Evolutionary conservation across 108 stramenopile species (phyloP).

Genomic region (Stephanodiscus triporus): DNA sequence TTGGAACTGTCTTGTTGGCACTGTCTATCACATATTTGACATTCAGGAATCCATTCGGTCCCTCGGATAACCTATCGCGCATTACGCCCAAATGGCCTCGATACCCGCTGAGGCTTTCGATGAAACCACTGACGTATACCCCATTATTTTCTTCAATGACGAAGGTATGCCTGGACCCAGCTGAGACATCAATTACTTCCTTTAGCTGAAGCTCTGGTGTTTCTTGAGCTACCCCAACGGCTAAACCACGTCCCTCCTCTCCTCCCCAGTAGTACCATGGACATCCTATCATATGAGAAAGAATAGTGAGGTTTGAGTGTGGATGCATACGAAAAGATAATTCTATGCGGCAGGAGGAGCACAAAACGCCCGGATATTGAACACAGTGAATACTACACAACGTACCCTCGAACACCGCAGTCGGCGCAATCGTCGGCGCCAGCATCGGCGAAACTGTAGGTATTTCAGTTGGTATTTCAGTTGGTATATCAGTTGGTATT

Average conservation of each 20-base stretch:
- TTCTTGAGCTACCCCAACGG: constrained; percentile 2
- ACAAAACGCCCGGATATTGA: not conserved
- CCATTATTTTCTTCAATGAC: constrained; percentile 3
- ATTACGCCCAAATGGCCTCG: constrained; percentile 16
- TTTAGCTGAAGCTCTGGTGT: not conserved
- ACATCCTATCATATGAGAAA: constrained; percentile 8
- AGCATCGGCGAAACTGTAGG: not conserved
- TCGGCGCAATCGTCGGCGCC: not conserved
- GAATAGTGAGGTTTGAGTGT: not conserved
- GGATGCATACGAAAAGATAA: not conserved
- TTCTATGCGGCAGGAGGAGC: not conserved
- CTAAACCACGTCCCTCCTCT: constrained; percentile 17
- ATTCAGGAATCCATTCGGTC: constrained; percentile 10
- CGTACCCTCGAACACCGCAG: not conserved
- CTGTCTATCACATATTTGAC: constrained; percentile 7
- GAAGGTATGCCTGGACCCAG: constrained; percentile 28
- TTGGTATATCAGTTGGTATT: not conserved
- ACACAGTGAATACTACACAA: no score
- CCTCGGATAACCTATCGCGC: constrained; percentile 3
- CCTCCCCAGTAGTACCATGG: constrained; percentile 34
- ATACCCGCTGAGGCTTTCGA: constrained; percentile 16
- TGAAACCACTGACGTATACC: constrained; percentile 19
- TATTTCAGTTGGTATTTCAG: not conserved
- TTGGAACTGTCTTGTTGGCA: not conserved
- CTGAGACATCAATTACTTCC: constrained; percentile 16